Base-by-base conservation (phyloP, 2,329 filamentous ascomycete genomes). In the Leptographium galeiforme region DNA sequence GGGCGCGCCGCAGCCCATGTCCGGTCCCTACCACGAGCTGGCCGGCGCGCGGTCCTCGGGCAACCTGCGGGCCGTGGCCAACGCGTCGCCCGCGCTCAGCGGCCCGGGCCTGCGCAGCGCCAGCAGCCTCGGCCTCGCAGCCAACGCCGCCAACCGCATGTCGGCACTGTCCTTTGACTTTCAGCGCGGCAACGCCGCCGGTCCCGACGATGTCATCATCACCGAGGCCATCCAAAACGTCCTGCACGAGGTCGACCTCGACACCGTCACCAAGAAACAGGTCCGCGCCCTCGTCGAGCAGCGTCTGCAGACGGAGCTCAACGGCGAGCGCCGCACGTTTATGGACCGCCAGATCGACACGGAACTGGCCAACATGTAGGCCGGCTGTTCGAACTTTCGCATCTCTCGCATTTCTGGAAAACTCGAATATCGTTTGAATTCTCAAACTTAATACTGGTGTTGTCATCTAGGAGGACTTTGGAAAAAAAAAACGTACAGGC, bases 201-300 rank as follows among this genome's bases (percentile, higher is more conserved):
- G 87, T 0, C 87, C 89, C 0, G 87, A 85, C 59, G 90, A 97
- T 62, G 74, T 73, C 47, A 78, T 81, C 56, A 96, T 98, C 59
- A 77, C 88, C 18, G 87, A 94, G 57, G 86, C 87, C 1, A 91
- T 97, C 57, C 85, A 89, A 63, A 74, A 77, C 50, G 93, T 93
- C 61, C 74, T 98, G 57, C 71, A 76, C 16, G 91, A 96, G 63
- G 89, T 96, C 0, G 91, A 98, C 67, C 75, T 98, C 44, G 93
- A 98, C 66, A 91, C 79, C n/a, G 88, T 97, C 48, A 98, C 93
- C 8, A 98, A 97, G 82, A 98, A 98, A 73, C 91, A 97, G 71
- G 85, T 93, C 54, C 79, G 87, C 50, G 90, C 87, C 4, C 77
- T 97, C 46, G 89, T 95, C 13, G 93, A 98, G 72, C 89, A 96